Evolutionary conservation across 176 grass and related monocot genomes (phyloP), one percentile per base, ranked within the genome.

Genomic region (Musa itinerans): DNA sequence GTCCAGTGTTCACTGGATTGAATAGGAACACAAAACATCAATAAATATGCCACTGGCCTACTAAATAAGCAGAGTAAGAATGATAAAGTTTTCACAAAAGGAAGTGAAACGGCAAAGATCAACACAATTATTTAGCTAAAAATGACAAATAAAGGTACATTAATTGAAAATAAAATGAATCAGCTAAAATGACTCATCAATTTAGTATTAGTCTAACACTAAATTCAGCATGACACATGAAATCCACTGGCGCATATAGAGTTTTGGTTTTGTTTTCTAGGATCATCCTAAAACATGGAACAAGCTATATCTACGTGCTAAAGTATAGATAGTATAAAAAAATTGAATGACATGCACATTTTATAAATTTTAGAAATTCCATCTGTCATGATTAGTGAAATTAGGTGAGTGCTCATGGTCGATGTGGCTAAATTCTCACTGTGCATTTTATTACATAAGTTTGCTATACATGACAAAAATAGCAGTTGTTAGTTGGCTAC

Each of bases 1-100:
- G 75, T 63, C 75, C 75, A 52, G 75, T 77, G 43, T 77, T 77
- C 75, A 77, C 75, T 77, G 75, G 8, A 51, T 21, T 19, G 72
- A 56, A 27, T 54, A 55, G 52, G 14, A 24, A 74, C 10, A 74
- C n/a, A 27, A 12, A 27, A 56, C 9, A 74, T 27, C 14, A 8
- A 55, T 27, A 29, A 34, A n/a, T n/a, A 62, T 62, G 57, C 15
- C 13, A 62, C 1, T 7, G 20, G 15, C 10, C 20, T 62, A 19
- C 57, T 19, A 62, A 8, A 19, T n/a, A 17, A n/a, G 20, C 15
- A 62, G 4, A 62, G 1, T n/a, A 62, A 62, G 17, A 19, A 17
- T 62, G 17, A 62, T 62, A 62, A 19, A 19, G 57, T n/a, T 62
- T 19, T n/a, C 55, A 58, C 3, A 25, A 25, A 26, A 65, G 3